Evolutionary conservation across 257 asterid genomes (phyloP), one percentile per base, ranked within the genome.

Genomic region (Coffea eugenioides): DNA sequence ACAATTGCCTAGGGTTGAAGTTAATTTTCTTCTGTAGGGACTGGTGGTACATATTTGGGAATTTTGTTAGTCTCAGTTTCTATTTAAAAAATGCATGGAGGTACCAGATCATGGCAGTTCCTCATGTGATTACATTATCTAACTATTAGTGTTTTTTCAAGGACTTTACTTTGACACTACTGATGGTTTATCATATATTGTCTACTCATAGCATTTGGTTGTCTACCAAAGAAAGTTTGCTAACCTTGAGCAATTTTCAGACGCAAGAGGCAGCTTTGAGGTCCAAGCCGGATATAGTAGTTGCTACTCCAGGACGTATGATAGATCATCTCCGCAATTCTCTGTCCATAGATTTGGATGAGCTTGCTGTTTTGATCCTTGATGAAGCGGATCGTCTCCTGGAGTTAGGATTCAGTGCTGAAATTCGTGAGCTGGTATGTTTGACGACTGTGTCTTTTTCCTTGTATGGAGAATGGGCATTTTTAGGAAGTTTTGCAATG

Each of bases 261-360:
- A 88, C 74, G 51, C 99, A 96, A 91, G 99, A 91, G 87, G 85
- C 96, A 41, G 89, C 93, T 68, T 84, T 96, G 90, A 88, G 99
- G 89, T 82, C 97, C 75, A 78, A 86, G 86, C 99, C 99, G 12
- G 99, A 96, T 87, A 91, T 96, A 79, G 99, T 96, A 77, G 97
- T 96, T 84, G 99, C 99, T 66, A 96, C 99, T 88, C 99, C 99
- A 52, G 99, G 99, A 70, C 98, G 99, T 72, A 90, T 96, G 94
- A 92, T 96, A 82, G 99, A 96, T 91, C 98, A 94, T 89, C 80
- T 96, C n/a, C 96, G 91, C 64, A 96, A 96, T 90, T 92, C 99
- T 81, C 77, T 92, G 97, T 96, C 99, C 21, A 89, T 96, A 36
- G 97, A 94, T 85, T 86, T 96, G 85, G 98, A 94, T 80, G 98